These are phyloP conservation scores for Cystobasidium onofrii DNA, from an alignment of 768 basidiomycete species.

Conservation along the genomic window DNA sequence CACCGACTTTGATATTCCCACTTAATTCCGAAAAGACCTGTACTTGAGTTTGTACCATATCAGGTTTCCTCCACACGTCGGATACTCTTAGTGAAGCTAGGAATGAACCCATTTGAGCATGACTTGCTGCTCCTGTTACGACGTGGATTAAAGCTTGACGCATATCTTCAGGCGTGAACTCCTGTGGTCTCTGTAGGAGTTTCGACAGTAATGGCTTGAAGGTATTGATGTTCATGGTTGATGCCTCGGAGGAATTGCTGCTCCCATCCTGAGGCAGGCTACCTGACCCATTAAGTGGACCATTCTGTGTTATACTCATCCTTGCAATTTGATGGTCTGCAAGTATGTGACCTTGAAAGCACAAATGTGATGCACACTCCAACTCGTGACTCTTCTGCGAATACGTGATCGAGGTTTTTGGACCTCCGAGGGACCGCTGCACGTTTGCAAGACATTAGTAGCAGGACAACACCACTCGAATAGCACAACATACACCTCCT, in stretches of 20 bases:
- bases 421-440: neutral
- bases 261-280: neutral
- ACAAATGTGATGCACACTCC: neutral
- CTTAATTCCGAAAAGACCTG: conserved; percentile 63
- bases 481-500: no score
- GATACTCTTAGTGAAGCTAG: conserved; percentile 75
- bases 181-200: conserved; percentile 50
- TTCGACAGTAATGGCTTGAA: conserved; percentile 70
- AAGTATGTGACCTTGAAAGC: no score
- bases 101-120: conserved; percentile 79
- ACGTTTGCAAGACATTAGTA: neutral
- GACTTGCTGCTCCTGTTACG: conserved; percentile 53
- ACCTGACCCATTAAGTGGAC: neutral
- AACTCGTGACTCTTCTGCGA: neutral
- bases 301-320: neutral
- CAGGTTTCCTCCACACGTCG: conserved; percentile 65
- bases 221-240: conserved; percentile 46
- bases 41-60: conserved; percentile 71
- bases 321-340: no score
- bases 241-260: neutral
- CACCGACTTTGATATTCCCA: conserved; percentile 56
- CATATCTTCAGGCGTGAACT: conserved; percentile 56
- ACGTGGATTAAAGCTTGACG: conserved; percentile 53
- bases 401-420: neutral
- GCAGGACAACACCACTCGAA: no score